Evolutionary conservation across 202 grass and related monocot genomes (phyloP), one percentile per base, ranked within the genome.

Genomic region (Thinopyrum obtusiflorum): DNA sequence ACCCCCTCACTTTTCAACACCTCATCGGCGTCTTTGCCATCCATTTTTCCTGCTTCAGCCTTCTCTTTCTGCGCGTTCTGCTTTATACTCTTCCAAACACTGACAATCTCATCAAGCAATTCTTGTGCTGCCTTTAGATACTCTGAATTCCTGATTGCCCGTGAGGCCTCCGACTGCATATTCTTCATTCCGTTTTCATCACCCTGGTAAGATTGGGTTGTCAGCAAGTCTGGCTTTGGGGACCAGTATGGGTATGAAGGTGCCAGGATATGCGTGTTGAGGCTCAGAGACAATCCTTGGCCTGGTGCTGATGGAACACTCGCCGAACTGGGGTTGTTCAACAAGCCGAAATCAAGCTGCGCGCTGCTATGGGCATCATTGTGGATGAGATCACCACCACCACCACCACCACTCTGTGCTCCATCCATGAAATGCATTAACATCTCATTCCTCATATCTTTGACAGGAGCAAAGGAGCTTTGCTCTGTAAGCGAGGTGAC

Each of bases 91-190:
- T 93, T 97, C 82, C 81, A 86, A 81, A 97, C 97, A 91, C 88
- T 88, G 40, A 99, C 90, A 3, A 99, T 86, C 73, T 99, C 93
- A 36, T 97, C 93, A 24, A 99, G 97, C 55, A 99, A 93, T 85
- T 97, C 93, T 84, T 94, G 93, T 59, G 92, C 88, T 75, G 89
- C 92, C 77, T 94, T 97, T 62, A 99, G 83, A 88, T 97, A 99
- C 85, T 85, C 94, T 0, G 93, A 97, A 77, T 90, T 94, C 61
- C 88, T 77, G 79, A 97, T 88, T 55, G 81, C 87, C 28, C 14
- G 77, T 42, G 86, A 92, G 36, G 71, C 84, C 49, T 92, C 89
- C 21, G 86, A 92, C 68, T 93, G 87, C 78, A 94, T 90, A 86
- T 72, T 85, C 88, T 88, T 99, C 81, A 71, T 93, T 75, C 87